Base-by-base conservation (phyloP, 768 basidiomycete genomes). In the Chalciporus pseudorubinellus region DNA sequence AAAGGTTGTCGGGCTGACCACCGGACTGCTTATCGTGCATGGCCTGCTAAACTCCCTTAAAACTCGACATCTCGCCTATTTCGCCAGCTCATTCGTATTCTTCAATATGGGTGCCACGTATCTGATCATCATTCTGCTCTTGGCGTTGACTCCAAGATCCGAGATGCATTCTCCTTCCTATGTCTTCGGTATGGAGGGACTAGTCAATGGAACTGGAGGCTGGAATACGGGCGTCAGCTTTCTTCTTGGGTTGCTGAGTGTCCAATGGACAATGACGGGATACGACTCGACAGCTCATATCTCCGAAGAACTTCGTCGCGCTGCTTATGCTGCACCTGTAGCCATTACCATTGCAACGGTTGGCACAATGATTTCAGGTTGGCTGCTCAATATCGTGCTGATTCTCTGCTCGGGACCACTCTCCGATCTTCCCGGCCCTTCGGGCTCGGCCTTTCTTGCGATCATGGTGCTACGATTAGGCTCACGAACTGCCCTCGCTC, bases 331-430 rank as follows among this genome's bases (percentile, higher is more conserved):
- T 18, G 72, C 74, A 18, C 74, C 74, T 31, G 66, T 63, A 20
- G 74, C 79, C 6, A 76, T 77, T 53, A 68, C 77, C 55, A 70
- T 72, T 16, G 73, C 77, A 21, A 70, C 69, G 19, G 63, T 78
- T 31, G 78, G 78, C 24, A 78, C 77, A 0, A 74, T 71, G 39
- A 57, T 77, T n/a, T 61, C 77, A 45, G 81, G 83, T 31, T 85
- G 83, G 83, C 57, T 85, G n/a, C 77, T 85, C 49, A 85, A 85
- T 64, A 81, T 86, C 53, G 74, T 75, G 3, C 64, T 85, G 39
- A 70, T 85, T 10, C 71, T 85, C n/a, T 84, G 81, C 63, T 79
- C 79, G 1, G 81, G 81, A 10, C 68, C 74, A 26, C 63, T 80
- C 58, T 63, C 39, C 29, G 64, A 75, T 52, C 74, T 84, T 9